Base-by-base conservation (phyloP, 129 eudicot species). In the Pulicaria dysenterica region DNA sequence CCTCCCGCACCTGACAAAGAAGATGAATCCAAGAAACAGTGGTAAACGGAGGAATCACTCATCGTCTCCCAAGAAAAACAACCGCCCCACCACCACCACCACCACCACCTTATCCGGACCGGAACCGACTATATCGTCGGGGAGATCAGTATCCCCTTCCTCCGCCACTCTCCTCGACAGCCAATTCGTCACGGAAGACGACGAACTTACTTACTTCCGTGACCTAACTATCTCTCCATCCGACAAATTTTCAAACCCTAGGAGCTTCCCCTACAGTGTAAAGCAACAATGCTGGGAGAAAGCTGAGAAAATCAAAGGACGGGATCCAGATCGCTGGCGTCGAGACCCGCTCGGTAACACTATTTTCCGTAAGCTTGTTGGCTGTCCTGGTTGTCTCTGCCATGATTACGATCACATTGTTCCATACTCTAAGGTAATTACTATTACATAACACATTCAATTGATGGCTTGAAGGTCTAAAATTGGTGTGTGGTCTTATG, bases 281-380 rank as follows among this genome's bases (percentile, higher is more conserved):
- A 91, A 91, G 85, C 95, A 87, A 59, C 91, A 88, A 51, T 91
- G 97, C 64, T 94, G 99, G 99, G 96, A 94, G 10, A 94, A 90
- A 79, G 99, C 99, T 0, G 91, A 90, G 46, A 94, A 88, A 47
- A 64, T 94, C 51, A 94, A 90, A 49, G 97, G 97, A 9, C 82
- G 98, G 16, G 93, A 94, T 81, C 97, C 98, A 37, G 93, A 86
- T 57, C 70, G 97, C 9, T 87, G 98, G 98, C 94, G 98, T 14
- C 87, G 88, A 15, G 98, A 94, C 75, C 70, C 90, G 1, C 80
- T 94, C 40, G 98, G 98, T 1, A 94, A 94, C 74, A 84, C 58
- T 5, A 61, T 91, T 17, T 91, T 88, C 17, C 76, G 97, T 36
- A 86, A 88, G 90, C 97, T 92, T 8, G 95, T 92, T 39, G 96